Percentiles rank a stretch among this genome's conserved stretches.
These are phyloP conservation scores for Jacaranda copaia DNA, from an alignment of 257 asterid genomes.

Conservation along the genomic window DNA sequence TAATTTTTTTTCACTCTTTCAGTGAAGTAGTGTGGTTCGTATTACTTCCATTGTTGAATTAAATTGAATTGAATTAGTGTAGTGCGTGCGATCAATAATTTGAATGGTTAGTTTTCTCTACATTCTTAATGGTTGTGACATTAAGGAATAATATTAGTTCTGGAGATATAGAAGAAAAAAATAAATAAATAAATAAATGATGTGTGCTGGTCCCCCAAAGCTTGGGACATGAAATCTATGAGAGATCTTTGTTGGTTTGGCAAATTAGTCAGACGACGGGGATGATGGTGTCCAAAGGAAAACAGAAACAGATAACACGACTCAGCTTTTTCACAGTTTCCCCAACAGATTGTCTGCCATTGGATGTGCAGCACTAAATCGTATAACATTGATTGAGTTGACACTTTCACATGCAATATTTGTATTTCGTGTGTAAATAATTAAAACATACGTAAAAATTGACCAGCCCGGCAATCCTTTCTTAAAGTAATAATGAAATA, in stretches of 20 bases:
- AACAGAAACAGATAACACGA: not conserved
- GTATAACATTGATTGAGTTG: not conserved
- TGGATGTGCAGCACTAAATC: not conserved
- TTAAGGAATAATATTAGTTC: not conserved
- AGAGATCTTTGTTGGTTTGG: conserved; percentile 53
- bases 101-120: not conserved
- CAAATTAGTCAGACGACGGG: conserved; percentile 23
- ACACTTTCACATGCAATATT: not conserved
- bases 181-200: conserved; percentile 29
- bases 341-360: not conserved
- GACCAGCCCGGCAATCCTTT: too few species aligned
- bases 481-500: too few species aligned
- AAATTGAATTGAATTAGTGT: not conserved
- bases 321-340: conserved; percentile 21
- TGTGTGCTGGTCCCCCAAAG: conserved; percentile 60
- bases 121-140: not conserved
- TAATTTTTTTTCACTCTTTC: not conserved
- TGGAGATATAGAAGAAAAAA: not conserved
- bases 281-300: conserved; percentile 9
- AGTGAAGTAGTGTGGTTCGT: not conserved
- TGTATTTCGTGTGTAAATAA: too few species aligned
- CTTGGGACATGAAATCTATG: conserved; percentile 58
- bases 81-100: too few species aligned
- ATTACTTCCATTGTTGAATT: not conserved
- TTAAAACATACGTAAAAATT: too few species aligned